Base-by-base conservation (phyloP, 1,284 basidiomycete genomes). In the Trichosporon asahii region DNA sequence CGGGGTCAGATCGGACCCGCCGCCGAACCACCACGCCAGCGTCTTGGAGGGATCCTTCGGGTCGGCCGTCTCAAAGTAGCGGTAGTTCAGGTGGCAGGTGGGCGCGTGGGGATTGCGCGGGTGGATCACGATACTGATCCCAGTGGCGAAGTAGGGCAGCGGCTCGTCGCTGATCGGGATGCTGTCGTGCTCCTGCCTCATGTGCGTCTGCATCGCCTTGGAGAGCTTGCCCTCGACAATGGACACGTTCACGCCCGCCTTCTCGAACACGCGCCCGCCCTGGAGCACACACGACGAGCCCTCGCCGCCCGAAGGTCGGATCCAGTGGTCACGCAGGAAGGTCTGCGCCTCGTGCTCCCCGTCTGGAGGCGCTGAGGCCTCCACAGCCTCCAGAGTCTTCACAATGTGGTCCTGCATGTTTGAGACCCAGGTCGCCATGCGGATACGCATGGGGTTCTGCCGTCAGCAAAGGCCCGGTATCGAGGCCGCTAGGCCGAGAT, bases 21-120 rank as follows among this genome's bases (percentile, higher is more conserved):
- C 96, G 60, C 96, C 96, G 78, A 98, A 99, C 97, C 97, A 99
- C 95, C 95, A 99, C 9, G 94, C 91, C 46, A 94, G 83, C 14
- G 92, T 83, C 75, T 88, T 86, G 65, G 77, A 64, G n/a, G 74
- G 74, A 71, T 67, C 85, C 80, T 66, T 83, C 46, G 85, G 85
- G 74, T 91, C 88, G 15, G 89, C 89, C 75, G 94, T 88, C 84
- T 98, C 97, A 82, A 99, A 99, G 85, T 98, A 99, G 68, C 97
- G 91, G 80, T 96, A 98, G 84, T 99, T 99, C 74, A 93, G 90
- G 83, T 99, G 96, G 7, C 93, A 90, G n/a, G 95, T 97, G 1
- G 93, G 93, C 15, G 90, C 89, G 76, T 92, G 89, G 0, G 97
- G 97, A 84, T 95, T 97, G 72, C 89, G 88, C 0, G 96, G 95